These are phyloP conservation scores for Micractinium sp. DNA, from an alignment of 139 green algal genomes.

Conservation along the genomic window DNA sequence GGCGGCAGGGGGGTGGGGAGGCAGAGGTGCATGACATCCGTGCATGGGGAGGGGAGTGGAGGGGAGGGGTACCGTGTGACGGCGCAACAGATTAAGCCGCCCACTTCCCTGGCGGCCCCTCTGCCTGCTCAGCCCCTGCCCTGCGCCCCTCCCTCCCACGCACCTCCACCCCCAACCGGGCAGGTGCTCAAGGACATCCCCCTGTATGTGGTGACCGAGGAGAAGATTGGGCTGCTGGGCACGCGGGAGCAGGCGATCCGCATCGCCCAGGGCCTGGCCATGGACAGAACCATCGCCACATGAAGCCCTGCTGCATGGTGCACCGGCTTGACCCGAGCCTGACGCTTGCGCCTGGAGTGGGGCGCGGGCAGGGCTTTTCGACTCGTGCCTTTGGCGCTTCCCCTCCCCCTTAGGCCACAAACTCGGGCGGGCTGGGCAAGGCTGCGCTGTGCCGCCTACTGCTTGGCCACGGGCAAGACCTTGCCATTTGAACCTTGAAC, in stretches of 20 bases:
- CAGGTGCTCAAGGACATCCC: conserved; percentile 63
- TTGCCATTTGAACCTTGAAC: too few relatives aligned
- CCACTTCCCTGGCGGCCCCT: background rate
- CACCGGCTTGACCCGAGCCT: too few relatives aligned
- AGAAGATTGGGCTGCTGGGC: conserved; percentile 76
- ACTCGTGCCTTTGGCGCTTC: too few relatives aligned
- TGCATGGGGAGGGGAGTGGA: conserved; percentile 7
- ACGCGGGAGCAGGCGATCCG: conserved; percentile 64
- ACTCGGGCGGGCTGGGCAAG: too few relatives aligned
- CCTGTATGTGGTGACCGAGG: conserved; percentile 80
- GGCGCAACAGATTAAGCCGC: too few relatives aligned
- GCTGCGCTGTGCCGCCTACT: too few relatives aligned
- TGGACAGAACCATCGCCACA: conserved; percentile 23
- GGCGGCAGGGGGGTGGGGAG: background rate
- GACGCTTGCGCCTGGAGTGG: too few relatives aligned
- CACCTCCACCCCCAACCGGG: background rate
- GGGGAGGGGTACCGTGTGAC: background rate
- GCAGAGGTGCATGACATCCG: background rate
- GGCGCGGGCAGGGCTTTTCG: too few relatives aligned
- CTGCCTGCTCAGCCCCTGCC: background rate
- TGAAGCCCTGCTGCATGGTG: too few relatives aligned
- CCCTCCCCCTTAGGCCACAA: too few relatives aligned
- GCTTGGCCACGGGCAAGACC: too few relatives aligned
- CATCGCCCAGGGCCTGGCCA: conserved; percentile 41
- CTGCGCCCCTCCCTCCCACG: background rate